Evolutionary conservation across 495 filamentous ascomycete species (phyloP).

Genomic region (Penicillium salamii): DNA sequence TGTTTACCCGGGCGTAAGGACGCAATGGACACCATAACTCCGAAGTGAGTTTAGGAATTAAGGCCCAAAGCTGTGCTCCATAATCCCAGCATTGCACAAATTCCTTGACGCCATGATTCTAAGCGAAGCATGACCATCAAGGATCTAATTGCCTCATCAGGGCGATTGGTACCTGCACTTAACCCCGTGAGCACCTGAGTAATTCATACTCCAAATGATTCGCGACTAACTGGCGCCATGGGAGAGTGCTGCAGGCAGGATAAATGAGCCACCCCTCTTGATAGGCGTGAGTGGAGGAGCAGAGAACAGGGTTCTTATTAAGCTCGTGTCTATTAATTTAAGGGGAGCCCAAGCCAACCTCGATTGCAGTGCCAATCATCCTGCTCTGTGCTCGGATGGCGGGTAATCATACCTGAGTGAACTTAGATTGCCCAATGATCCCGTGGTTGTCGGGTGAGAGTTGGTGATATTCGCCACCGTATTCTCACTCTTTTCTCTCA

Average conservation of each 20-base stretch:
- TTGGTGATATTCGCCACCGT: constrained; percentile 1
- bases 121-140: no score
- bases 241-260: neutral
- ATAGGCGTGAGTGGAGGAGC: neutral
- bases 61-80: no score
- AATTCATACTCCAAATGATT: no score
- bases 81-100: no score
- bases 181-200: neutral
- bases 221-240: neutral
- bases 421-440: neutral
- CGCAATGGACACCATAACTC: no score
- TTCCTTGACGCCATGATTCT: no score
- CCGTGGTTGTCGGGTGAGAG: neutral
- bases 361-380: neutral
- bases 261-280: neutral
- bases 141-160: no score
- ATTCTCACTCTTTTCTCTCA: neutral
- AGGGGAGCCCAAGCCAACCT: neutral
- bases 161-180: no score
- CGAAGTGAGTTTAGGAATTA: no score
- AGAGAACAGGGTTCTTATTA: neutral
- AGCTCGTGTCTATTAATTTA: neutral
- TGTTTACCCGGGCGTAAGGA: no score
- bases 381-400: neutral
- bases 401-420: neutral